phyloP scores from a whole-genome alignment of 2,329 filamentous ascomycete genomes.

The Dissoconium aciculare region DNA sequence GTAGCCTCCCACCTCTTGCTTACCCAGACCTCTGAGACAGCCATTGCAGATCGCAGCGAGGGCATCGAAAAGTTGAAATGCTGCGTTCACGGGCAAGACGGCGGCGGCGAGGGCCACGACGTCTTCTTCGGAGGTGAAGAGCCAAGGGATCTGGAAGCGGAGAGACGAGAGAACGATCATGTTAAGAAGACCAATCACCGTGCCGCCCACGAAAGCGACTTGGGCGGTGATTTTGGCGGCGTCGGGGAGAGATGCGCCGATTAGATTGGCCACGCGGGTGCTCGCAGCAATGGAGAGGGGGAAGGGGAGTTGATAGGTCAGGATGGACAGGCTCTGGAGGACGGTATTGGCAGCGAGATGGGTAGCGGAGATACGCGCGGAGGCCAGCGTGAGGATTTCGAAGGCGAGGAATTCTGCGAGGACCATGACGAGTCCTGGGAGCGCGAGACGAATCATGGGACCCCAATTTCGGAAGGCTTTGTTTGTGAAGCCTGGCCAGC shows the following conservation, averaged over 20 bases:
- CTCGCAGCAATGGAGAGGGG: conserved; percentile 76
- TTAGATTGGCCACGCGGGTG: conserved; percentile 80
- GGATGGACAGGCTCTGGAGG: conserved; percentile 58
- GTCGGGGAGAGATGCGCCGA: conserved; percentile 68
- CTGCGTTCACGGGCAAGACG: conserved; percentile 65
- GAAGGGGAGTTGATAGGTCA: conserved; percentile 86
- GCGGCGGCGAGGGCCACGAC: conserved; percentile 50
- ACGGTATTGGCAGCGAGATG: conserved; percentile 80
- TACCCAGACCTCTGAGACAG: conserved; percentile 70
- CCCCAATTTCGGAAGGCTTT: conserved; percentile 60
- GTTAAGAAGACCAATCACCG: conserved; percentile 66
- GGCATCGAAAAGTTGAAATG: conserved; percentile 83
- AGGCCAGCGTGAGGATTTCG: conserved; percentile 72
- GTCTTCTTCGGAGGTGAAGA: conserved; percentile 57
- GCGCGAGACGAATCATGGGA: conserved; percentile 71
- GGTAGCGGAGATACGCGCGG: conserved; percentile 63
- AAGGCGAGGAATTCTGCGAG: conserved; percentile 79
- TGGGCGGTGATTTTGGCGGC: conserved; percentile 68
- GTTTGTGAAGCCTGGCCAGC: conserved; percentile 66
- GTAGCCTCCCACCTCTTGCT: conserved; percentile 80
- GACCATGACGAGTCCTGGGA: conserved; percentile 87
- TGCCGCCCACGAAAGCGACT: conserved; percentile 54
- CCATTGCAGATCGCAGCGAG: conserved; percentile 68
- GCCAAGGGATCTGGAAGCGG: conserved; percentile 56
- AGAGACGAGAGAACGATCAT: conserved; percentile 52